These are phyloP conservation scores for Penicillium frequentans DNA, from an alignment of 2,329 filamentous ascomycete species.

Conservation along the genomic window DNA sequence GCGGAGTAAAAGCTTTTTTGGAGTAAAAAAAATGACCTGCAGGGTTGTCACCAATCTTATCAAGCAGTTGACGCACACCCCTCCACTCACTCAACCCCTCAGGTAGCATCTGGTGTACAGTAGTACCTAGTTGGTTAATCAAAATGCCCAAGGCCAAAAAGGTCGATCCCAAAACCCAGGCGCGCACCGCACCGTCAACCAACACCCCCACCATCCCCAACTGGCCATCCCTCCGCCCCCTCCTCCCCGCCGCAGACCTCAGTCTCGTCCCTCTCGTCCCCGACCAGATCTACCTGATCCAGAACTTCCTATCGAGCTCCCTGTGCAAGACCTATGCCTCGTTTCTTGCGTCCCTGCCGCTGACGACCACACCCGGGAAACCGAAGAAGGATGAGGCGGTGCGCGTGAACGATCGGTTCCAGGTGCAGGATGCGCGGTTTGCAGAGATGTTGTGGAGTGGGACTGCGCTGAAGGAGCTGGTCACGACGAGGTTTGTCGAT, in stretches of 20 bases:
- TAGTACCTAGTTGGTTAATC: background rate
- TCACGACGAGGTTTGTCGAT: constrained; percentile 38
- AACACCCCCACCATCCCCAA: constrained; percentile 45
- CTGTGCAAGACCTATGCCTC: constrained; percentile 75
- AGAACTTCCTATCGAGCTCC: constrained; percentile 70
- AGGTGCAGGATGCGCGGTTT: constrained; percentile 74
- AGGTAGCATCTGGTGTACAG: background rate
- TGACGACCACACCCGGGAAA: constrained; percentile 74
- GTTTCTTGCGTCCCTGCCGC: constrained; percentile 68
- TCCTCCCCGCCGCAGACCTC: constrained; percentile 65
- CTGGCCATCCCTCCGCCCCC: constrained; percentile 72
- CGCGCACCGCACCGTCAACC: constrained; percentile 5
- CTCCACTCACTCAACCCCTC: background rate
- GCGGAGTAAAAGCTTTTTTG: constrained; percentile 7
- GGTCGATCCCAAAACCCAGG: constrained; percentile 10
- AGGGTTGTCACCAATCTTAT: background rate
- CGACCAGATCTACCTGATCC: constrained; percentile 70
- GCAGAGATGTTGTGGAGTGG: constrained; percentile 73
- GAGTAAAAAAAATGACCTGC: constrained; percentile 3
- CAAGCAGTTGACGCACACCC: background rate
- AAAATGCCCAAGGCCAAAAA: constrained; percentile 19
- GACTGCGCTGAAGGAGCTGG: constrained; percentile 69
- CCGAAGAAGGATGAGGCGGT: constrained; percentile 79
- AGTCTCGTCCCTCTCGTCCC: constrained; percentile 57
- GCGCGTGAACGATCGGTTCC: constrained; percentile 85